A percentile compares a stretch with the other conserved stretches of the same genome.
Conservation (phyloP, 1,284 basidiomycete genomes). For the Tylopilus sp. region DNA sequence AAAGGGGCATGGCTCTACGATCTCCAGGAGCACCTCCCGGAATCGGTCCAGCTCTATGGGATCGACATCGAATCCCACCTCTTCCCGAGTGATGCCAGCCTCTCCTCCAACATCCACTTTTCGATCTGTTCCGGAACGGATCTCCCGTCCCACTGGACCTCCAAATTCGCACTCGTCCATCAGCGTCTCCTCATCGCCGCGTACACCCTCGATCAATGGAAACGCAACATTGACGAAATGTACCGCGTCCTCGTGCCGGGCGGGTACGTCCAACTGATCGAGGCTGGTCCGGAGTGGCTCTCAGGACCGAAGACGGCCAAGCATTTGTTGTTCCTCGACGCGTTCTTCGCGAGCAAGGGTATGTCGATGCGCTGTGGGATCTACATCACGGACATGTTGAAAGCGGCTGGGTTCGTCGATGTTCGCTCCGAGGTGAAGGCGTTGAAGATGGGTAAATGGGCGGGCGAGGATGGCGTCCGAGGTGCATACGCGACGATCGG, state of each 20-base stretch:
- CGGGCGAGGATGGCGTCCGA: constrained; percentile 14
- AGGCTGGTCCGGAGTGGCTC: constrained; percentile 19
- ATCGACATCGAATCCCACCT: constrained; percentile 22
- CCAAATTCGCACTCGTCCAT: constrained; percentile 29
- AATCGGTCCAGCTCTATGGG: constrained; percentile 21
- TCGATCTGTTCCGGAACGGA: constrained; percentile 15
- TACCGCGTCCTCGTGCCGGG: constrained; percentile 31
- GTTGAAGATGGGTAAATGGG: constrained; percentile 22
- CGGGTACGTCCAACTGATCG: constrained; percentile 31
- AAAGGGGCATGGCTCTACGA: constrained; percentile 25
- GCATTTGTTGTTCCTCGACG: constrained; percentile 15
- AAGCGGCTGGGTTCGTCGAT: constrained; percentile 17
- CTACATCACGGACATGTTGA: constrained; percentile 22
- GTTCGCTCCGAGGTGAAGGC: constrained; percentile 12
- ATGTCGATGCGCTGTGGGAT: constrained; percentile 12
- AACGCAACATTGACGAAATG: constrained; percentile 23
- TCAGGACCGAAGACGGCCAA: constrained; percentile 19
- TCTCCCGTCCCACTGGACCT: constrained; percentile 25
- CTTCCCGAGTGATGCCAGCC: constrained; percentile 8
- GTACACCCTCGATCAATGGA: constrained; percentile 30
- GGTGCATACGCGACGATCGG: constrained; percentile 7
- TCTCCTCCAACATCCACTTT: constrained; percentile 18
- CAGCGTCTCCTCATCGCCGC: constrained; percentile 34
- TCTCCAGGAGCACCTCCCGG: constrained; percentile 12
- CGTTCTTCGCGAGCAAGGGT: constrained; percentile 10